These are phyloP conservation scores for Tolypocladium ovalisporum DNA, from an alignment of 2,329 filamentous ascomycete genomes.

Conservation along the genomic window DNA sequence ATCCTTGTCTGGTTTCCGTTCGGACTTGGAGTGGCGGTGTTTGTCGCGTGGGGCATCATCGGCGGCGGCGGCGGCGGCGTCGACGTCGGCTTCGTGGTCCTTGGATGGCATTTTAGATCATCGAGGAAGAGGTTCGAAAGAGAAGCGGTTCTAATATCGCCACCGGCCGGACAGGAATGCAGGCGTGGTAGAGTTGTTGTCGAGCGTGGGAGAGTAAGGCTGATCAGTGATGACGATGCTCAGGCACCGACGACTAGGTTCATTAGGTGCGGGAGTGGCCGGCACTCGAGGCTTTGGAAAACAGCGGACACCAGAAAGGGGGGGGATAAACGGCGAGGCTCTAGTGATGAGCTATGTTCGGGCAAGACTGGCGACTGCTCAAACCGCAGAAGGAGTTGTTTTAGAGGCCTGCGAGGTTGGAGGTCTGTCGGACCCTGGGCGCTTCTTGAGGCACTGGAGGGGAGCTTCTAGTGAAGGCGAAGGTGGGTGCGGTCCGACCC, in stretches of 20 bases:
- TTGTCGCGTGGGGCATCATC: constrained; percentile 29
- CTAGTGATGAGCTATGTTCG: neutral
- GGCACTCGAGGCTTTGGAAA: neutral
- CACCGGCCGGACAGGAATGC: neutral
- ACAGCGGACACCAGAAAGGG: neutral
- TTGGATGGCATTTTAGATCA: constrained; percentile 28
- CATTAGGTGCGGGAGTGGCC: neutral
- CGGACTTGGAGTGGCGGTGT: constrained; percentile 25
- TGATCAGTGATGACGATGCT: neutral
- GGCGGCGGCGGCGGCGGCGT: constrained; percentile 12
- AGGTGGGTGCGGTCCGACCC: neutral
- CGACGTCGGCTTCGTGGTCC: constrained; percentile 28
- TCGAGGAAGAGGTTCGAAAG: constrained; percentile 8
- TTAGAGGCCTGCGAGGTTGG: neutral
- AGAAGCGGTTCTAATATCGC: neutral
- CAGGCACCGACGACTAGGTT: neutral
- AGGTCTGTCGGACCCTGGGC: neutral
- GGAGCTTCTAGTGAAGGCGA: neutral
- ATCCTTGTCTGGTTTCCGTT: constrained; percentile 23
- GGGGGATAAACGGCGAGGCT: neutral
- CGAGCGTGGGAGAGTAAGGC: neutral
- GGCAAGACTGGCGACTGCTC: constrained; percentile 2
- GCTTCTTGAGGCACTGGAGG: neutral
- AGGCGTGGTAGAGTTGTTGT: neutral
- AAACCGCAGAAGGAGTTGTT: neutral